Percentiles rank a stretch among this genome's conserved stretches.
These are phyloP conservation scores for Anthracocystis panici-leucophaei DNA, from an alignment of 1,284 basidiomycete species.

Conservation along the genomic window DNA sequence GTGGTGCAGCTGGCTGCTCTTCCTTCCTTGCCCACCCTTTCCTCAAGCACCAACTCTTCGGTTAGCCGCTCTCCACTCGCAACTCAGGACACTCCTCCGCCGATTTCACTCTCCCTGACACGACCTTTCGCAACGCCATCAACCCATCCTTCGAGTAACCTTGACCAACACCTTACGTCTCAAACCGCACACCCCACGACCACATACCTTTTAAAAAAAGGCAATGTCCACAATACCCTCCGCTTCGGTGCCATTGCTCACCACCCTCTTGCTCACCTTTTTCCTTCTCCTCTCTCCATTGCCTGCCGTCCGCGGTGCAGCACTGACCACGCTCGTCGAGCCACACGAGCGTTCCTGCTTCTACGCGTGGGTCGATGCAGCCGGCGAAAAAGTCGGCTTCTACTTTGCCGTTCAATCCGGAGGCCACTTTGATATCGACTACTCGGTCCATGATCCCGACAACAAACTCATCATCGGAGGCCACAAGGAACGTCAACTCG, in stretches of 20 bases:
- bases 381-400: slow-evolving; percentile 86
- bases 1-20: slow-evolving; percentile 12
- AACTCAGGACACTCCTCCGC: background rate
- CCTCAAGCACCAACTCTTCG: background rate
- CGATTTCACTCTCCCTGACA: too few species aligned
- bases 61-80: too few species aligned
- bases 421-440: slow-evolving; percentile 96
- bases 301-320: slow-evolving; percentile 71
- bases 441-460: slow-evolving; percentile 88
- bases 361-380: slow-evolving; percentile 96
- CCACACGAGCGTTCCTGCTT: slow-evolving; percentile 92
- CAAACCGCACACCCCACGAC: background rate
- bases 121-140: too few species aligned
- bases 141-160: too few species aligned
- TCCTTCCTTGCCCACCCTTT: background rate
- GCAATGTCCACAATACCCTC: slow-evolving; percentile 3
- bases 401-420: slow-evolving; percentile 88
- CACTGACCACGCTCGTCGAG: slow-evolving; percentile 86
- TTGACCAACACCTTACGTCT: background rate
- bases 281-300: slow-evolving; percentile 1
- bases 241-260: background rate
- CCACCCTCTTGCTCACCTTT: slow-evolving; percentile 6
- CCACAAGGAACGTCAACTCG: slow-evolving; percentile 88
- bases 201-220: background rate
- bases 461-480: slow-evolving; percentile 88